Evolutionary conservation across 2,329 filamentous ascomycete species (phyloP), one percentile per base, ranked within the genome.

Genomic region (Penicillium italicum): DNA sequence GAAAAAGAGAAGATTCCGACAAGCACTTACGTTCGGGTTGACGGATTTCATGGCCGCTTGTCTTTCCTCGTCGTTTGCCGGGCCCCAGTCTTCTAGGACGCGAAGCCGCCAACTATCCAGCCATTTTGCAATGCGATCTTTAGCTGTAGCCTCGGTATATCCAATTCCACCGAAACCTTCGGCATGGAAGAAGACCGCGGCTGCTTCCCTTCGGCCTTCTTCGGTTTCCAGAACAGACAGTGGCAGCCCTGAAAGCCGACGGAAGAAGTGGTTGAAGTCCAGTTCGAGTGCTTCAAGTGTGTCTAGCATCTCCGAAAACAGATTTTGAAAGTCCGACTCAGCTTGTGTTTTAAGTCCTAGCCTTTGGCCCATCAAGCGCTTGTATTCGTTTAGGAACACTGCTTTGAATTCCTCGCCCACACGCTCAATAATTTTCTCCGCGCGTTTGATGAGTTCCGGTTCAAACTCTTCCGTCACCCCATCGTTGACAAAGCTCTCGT

Each of bases 211-310:
- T 50, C 90, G 79, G 45, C 80, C 76, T 20, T 87, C 82, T 26
- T 87, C 81, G 0, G 85, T 88, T 28, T 83, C 81, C 7, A 96
- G 69, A 5, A 90, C 83, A 0, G 74, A 74, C 1, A 91, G 58
- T 31, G 76, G 82, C 18, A 96, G 68, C 20, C 76, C 74, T 50
- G 87, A 88, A 0, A 99, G 79, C 9, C 87, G 83, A 37, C 95
- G 84, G 81, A 97, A 97, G 71, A 95, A 94, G 66, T 95, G 89
- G 69, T 96, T 90, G 74, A 97, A 99, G 71, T 99, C 94, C 2
- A 99, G 77, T 68, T 95, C 89, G 18, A 92, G 77, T 1, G 83
- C 82, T 70, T 96, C 89, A 74, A 99, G 80, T 0, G 84, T 86
- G 69, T 97, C 91, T 0, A 99, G 80, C 11, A 90, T 75, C 53